Evolutionary conservation across 805 yeast genomes (phyloP), one percentile per base, ranked within the genome.

Genomic region (Cyberlindnera japonica): DNA sequence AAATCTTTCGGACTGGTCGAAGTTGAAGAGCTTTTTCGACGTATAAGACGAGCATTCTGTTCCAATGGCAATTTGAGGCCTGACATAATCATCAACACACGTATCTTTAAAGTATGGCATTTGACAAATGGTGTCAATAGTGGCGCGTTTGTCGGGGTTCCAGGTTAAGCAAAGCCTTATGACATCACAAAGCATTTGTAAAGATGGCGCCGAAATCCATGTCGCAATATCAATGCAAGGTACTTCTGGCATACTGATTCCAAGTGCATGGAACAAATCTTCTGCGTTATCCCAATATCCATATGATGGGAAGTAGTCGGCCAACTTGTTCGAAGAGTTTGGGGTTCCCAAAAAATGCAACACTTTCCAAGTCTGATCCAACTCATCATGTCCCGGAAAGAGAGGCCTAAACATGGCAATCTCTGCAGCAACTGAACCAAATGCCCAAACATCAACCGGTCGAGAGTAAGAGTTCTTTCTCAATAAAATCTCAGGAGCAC

Each of bases 371-470:
- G 81, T 71, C 65, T 90, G 97, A 55, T 90, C 95, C 36, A 81
- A 53, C 55, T 85, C 93, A 57, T 80, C 75, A 13, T 71, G 57
- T 0, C 98, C 98, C 0, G 96, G 95, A 55, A 91, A 86, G 24
- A 90, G 66, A 1, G 98, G 96, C 26, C 70, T 58, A 51, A 84
- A 78, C 32, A 79, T 79, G 17, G 86, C 83, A 32, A 79, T 69
- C 57, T 85, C 95, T 6, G 76, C 75, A 2, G 85, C 87, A 27
- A 85, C 87, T 32, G 81, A 74, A 2, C 89, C 95, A 67, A 84
- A 85, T 0, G 95, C 91, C 95, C 95, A 85, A 24, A 85, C 74
- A 64, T 85, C 95, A 26, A 83, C 74, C 3, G 93, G 88, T 45
- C 64, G 74, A 0, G 87, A 75, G 54, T 85, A 82, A 51, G 61